Conservation (phyloP, 306 rosid species). For the Parietaria judaica region DNA sequence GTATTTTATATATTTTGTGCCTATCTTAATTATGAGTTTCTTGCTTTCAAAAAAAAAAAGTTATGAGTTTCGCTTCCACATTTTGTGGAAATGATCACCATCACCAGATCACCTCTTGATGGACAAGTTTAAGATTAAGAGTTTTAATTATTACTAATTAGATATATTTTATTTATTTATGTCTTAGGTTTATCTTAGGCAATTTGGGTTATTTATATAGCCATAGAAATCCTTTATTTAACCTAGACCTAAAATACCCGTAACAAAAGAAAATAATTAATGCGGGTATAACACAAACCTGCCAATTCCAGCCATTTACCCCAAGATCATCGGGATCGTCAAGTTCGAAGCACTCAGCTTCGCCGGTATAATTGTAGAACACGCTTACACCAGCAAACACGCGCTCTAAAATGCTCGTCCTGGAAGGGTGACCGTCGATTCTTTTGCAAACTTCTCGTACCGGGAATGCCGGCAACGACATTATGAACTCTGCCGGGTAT, state of each 20-base stretch:
- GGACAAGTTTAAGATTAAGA: too few species aligned
- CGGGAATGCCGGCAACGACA: conserved; percentile 76
- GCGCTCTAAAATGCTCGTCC: conserved; percentile 48
- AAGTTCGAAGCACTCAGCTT: conserved; percentile 52
- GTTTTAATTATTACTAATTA: too few species aligned
- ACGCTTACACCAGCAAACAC: conserved; percentile 63
- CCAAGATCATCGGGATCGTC: conserved; percentile 70
- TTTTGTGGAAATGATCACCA: background rate
- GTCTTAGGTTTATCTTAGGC: too few species aligned
- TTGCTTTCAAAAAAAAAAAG: too few species aligned
- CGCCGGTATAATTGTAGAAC: conserved; percentile 69
- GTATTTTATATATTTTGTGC: background rate
- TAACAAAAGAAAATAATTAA: background rate
- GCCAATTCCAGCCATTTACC: conserved; percentile 75
- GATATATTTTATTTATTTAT: too few species aligned
- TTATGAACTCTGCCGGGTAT: conserved; percentile 53
- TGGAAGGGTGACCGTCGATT: conserved; percentile 46
- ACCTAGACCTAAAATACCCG: background rate
- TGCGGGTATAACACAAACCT: conserved; percentile 36
- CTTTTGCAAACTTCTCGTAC: conserved; percentile 70
- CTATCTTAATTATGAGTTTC: background rate
- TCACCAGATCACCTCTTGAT: too few species aligned
- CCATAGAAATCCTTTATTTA: too few species aligned
- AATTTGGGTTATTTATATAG: too few species aligned
- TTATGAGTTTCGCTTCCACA: background rate